Evolutionary conservation across 1,284 basidiomycete genomes (phyloP), one percentile per base, ranked within the genome.

Genomic region (Sutorius eximius): DNA sequence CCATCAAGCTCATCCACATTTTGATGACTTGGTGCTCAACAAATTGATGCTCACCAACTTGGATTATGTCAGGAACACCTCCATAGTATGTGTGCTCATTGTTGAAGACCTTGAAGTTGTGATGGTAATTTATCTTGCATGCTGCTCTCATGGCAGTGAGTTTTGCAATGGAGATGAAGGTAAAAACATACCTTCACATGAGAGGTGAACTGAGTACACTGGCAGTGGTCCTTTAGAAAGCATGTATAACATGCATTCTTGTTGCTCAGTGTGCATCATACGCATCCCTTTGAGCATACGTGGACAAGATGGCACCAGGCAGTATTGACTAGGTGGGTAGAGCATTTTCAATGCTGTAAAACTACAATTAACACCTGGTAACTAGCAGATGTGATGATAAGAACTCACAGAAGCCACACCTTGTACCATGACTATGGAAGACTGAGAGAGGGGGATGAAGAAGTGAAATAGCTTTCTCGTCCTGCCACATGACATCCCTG

Each of bases 1-100:
- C 40, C 58, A 61, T 61, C 9, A 61, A 16, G 0, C 18, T 0
- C 1, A 57, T 0, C 57, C 60, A 61, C 10, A 62, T 40, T 7
- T 45, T 34, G 5, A 51, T 33, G 0, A 61, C 49, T 1, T 32
- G 44, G 0, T 9, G 0, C 3, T 61, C 40, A 0, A 60, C 18
- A 9, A 61, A 59, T 9, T 59, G 51, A 30, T 60, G 59, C 11
- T 61, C 15, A 1, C 48, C 4, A 0, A 60, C 13, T 16, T 60
- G 57, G 1, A 61, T 13, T 1, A 50, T 12, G 8, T 50, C 11
- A 0, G 43, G 49, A 3, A 60, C 13, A 0, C 46, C 32, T 2
- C n/a, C 27, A 44, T 60, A 60, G 52, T 63, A 67, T 0, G 10
- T 48, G 51, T 52, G 0, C 37, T 59, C 4, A 34, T 64, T 48